These are phyloP conservation scores for Thecaphora thlaspeos DNA, from an alignment of 1,284 basidiomycete species.

Conservation along the genomic window DNA sequence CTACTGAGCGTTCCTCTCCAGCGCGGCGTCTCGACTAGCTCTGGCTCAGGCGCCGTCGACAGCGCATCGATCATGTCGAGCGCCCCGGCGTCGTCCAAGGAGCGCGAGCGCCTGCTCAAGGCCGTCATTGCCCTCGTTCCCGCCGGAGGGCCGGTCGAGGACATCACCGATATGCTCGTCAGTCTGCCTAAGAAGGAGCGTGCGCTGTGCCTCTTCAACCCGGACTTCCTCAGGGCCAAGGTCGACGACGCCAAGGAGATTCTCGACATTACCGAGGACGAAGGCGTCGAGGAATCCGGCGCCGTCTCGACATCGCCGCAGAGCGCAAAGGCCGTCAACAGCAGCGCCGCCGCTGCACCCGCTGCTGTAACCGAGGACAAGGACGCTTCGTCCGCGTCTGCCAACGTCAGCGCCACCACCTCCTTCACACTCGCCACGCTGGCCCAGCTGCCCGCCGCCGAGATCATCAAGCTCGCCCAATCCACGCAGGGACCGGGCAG, in stretches of 20 bases:
- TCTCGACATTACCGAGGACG: slow-evolving; percentile 58
- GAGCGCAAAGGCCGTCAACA: neutral
- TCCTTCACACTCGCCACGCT: slow-evolving; percentile 60
- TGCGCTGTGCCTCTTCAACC: slow-evolving; percentile 83
- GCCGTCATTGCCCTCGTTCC: slow-evolving; percentile 58
- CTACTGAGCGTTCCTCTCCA: slow-evolving; percentile 13
- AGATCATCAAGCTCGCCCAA: slow-evolving; percentile 66
- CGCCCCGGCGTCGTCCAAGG: slow-evolving; percentile 28
- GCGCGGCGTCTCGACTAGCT: neutral
- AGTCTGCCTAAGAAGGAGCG: slow-evolving; percentile 81
- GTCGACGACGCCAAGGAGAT: slow-evolving; percentile 78
- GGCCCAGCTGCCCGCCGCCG: slow-evolving; percentile 66
- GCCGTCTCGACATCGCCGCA: neutral
- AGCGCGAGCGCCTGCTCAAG: slow-evolving; percentile 69
- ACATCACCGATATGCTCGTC: slow-evolving; percentile 71
- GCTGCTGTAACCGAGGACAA: neutral
- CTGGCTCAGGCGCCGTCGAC: slow-evolving; percentile 9
- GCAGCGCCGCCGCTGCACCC: neutral
- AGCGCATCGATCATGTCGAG: slow-evolving; percentile 29
- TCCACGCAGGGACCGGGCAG: slow-evolving; percentile 40
- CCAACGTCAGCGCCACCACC: slow-evolving; percentile 38
- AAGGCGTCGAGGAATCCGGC: neutral
- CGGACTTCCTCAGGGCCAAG: slow-evolving; percentile 73
- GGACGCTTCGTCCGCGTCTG: slow-evolving; percentile 3
- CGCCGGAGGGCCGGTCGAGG: slow-evolving; percentile 39